phyloP scores from a whole-genome alignment of 2,329 filamentous ascomycete species.

The Clonostachys rosea region DNA sequence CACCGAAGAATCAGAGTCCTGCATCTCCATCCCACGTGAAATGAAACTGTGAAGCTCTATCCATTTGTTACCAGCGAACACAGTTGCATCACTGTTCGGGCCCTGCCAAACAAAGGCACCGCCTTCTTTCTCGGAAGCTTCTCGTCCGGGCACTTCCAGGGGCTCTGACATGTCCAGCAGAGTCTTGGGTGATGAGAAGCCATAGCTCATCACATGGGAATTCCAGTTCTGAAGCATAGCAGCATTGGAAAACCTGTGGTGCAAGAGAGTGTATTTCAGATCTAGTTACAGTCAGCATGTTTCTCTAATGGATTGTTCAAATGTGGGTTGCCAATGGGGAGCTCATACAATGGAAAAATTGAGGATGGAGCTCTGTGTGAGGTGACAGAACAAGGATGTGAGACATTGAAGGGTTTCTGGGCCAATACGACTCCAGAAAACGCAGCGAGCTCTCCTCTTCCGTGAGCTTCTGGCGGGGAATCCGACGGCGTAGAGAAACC shows the following conservation, averaged over 20 bases:
- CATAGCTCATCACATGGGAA: slow-evolving; percentile 67
- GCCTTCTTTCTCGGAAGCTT: slow-evolving; percentile 11
- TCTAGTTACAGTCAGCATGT: slow-evolving; percentile 33
- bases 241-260: slow-evolving; percentile 66
- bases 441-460: slow-evolving; percentile 69
- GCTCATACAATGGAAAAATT: slow-evolving; percentile 72
- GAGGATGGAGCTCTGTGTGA: slow-evolving; percentile 71
- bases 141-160: slow-evolving; percentile 40
- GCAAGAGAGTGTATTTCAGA: slow-evolving; percentile 71
- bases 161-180: slow-evolving; percentile 55
- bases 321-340: neutral
- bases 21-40: slow-evolving; percentile 51
- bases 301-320: neutral
- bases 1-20: slow-evolving; percentile 27
- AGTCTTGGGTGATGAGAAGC: slow-evolving; percentile 67
- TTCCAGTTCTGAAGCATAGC: slow-evolving; percentile 38
- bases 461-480: slow-evolving; percentile 53
- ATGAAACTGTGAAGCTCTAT: slow-evolving; percentile 78
- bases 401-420: slow-evolving; percentile 53
- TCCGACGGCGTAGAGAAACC: slow-evolving; percentile 71
- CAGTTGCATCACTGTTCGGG: slow-evolving; percentile 74
- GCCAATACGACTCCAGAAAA: slow-evolving; percentile 87
- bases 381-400: slow-evolving; percentile 85
- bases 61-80: slow-evolving; percentile 87
- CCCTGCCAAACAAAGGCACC: slow-evolving; percentile 79